Conservation (phyloP, 2,329 filamentous ascomycete species). For the Aspergillus calidoustus region DNA sequence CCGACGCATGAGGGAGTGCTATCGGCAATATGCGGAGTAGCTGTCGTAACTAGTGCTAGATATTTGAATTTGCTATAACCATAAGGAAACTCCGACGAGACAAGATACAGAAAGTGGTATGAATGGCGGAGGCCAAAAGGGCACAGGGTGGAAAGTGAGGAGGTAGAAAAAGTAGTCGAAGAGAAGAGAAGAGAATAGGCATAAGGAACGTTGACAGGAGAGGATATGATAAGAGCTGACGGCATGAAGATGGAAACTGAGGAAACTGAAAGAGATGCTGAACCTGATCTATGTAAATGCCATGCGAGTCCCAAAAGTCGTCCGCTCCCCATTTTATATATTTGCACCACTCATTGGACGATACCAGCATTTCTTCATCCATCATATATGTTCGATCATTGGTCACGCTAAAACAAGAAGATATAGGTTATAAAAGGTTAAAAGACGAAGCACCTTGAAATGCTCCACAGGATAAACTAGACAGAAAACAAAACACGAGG, state of each 20-base stretch:
- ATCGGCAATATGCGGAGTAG: conserved; percentile 7
- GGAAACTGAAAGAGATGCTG: conserved; percentile 38
- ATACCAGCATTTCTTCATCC: conserved; percentile 41
- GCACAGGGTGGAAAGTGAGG: conserved; percentile 23
- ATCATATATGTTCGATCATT: conserved; percentile 48
- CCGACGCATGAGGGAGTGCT: not conserved
- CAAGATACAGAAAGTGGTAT: conserved; percentile 38
- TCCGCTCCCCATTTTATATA: conserved; percentile 45
- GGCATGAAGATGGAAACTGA: conserved; percentile 14
- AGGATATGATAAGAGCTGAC: conserved; percentile 12
- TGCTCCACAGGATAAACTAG: conserved; percentile 21
- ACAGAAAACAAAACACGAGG: conserved; percentile 17
- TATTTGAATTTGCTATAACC: conserved; percentile 40
- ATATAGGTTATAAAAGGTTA: conserved; percentile 27
- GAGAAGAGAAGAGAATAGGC: conserved; percentile 1
- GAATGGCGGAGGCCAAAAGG: conserved; percentile 26
- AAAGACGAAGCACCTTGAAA: conserved; percentile 23
- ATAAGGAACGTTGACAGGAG: conserved; percentile 13
- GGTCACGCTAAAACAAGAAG: conserved; percentile 47
- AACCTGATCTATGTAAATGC: conserved; percentile 46
- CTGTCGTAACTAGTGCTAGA: conserved; percentile 32
- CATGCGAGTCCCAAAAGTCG: conserved; percentile 45
- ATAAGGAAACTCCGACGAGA: conserved; percentile 37
- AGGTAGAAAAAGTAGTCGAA: conserved; percentile 14
- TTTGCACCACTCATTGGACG: conserved; percentile 43